phyloP scores from a whole-genome alignment of 169 alveolate genomes.

The Babesia sp. region DNA sequence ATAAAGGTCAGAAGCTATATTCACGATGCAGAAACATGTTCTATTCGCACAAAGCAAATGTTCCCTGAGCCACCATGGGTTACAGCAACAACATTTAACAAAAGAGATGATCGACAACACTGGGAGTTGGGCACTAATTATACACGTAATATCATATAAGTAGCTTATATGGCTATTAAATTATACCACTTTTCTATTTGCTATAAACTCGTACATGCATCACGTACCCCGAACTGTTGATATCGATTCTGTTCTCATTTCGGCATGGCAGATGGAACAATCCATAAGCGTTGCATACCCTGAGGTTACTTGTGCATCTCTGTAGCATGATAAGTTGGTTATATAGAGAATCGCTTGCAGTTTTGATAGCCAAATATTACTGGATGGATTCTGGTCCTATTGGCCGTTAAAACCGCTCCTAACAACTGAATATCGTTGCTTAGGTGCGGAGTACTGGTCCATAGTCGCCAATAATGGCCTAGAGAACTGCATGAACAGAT shows the following conservation, averaged over 20 bases:
- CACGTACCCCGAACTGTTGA: slow-evolving; percentile 36
- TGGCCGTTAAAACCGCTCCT: no score
- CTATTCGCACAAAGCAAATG: slow-evolving; percentile 33
- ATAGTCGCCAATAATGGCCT: no score
- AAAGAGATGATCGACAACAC: background rate
- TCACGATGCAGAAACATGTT: slow-evolving; percentile 33
- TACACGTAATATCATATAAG: background rate
- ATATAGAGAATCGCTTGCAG: no score
- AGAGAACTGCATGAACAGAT: no score
- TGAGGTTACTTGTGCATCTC: slow-evolving; percentile 1
- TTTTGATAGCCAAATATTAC: no score
- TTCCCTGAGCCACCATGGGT: slow-evolving; percentile 30
- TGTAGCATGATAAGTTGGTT: background rate
- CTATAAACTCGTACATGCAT: no score
- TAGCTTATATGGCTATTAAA: no score
- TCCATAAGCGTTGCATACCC: slow-evolving; percentile 36
- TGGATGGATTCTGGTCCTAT: no score
- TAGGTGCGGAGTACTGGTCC: no score
- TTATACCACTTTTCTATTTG: no score
- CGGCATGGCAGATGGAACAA: slow-evolving; percentile 33
- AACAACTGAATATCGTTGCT: no score
- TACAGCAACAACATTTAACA: background rate
- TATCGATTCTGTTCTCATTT: slow-evolving; percentile 8
- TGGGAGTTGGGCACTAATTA: background rate
- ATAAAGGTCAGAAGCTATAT: slow-evolving; percentile 25